Evolutionary conservation across 495 filamentous ascomycete species (phyloP).

Genomic region (Neurospora tetraspora): DNA sequence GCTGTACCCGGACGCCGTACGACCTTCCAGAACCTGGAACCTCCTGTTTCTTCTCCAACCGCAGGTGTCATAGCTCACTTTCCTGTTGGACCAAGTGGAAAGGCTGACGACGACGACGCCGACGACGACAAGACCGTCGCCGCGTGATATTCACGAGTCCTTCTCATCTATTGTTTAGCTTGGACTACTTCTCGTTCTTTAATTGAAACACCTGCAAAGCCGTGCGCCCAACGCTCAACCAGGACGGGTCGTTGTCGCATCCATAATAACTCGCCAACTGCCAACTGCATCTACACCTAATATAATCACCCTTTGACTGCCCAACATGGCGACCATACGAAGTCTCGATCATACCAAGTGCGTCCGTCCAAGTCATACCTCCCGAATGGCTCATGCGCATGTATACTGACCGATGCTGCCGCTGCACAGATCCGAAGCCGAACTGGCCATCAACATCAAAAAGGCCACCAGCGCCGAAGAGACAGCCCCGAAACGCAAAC

Average conservation of each 20-base stretch:
- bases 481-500: constrained; percentile 94
- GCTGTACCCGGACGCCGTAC: neutral
- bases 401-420: constrained; percentile 15
- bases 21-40: neutral
- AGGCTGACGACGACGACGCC: constrained; percentile 16
- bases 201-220: neutral
- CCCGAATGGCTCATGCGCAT: neutral
- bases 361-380: constrained; percentile 3
- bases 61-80: neutral
- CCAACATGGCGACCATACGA: constrained; percentile 35
- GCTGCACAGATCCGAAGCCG: constrained; percentile 67
- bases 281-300: neutral
- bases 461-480: constrained; percentile 96
- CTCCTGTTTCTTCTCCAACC: neutral
- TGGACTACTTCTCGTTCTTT: neutral
- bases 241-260: neutral
- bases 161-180: neutral
- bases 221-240: neutral
- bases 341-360: constrained; percentile 40
- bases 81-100: constrained; percentile 4
- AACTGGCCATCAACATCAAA: constrained; percentile 89
- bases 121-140: neutral
- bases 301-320: constrained; percentile 3
- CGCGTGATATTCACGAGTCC: neutral
- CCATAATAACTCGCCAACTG: neutral